Evolutionary conservation across 805 yeast species (phyloP).

Genomic region (Kodamaea hsintzibuensis): DNA sequence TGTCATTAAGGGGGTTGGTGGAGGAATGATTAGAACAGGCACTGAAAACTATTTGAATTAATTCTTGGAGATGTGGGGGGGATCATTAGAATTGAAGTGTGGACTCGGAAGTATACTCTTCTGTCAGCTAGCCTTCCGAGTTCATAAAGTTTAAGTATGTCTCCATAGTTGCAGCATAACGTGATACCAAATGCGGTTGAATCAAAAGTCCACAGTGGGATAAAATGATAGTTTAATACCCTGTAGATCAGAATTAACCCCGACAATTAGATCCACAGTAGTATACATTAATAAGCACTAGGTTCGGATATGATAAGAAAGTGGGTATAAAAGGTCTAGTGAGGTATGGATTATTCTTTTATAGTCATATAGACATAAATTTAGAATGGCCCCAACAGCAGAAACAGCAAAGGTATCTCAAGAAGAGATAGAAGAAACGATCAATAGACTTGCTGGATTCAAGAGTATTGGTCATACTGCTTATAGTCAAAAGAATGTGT

Average conservation of each 20-base stretch:
- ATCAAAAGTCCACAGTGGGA: background rate
- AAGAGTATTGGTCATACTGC: constrained; percentile 15
- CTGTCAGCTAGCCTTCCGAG: background rate
- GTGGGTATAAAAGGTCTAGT: background rate
- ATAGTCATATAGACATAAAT: too few species aligned
- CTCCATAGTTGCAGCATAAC: background rate
- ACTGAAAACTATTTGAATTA: too few species aligned
- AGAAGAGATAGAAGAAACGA: constrained; percentile 16
- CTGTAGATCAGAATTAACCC: background rate
- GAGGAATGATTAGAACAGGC: too few species aligned
- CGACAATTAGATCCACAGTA: background rate
- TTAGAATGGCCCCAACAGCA: constrained; percentile 1
- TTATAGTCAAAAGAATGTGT: constrained; percentile 2
- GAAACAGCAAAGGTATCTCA: background rate
- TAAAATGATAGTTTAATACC: too few species aligned
- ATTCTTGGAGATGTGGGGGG: too few species aligned
- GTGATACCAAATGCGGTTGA: background rate
- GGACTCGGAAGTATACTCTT: background rate
- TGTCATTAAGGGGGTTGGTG: too few species aligned
- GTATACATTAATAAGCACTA: background rate
- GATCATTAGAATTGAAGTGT: background rate
- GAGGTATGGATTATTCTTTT: too few species aligned
- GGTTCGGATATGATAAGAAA: background rate
- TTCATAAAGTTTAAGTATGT: too few species aligned
- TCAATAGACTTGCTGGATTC: constrained; percentile 16